These are phyloP conservation scores for Cucurbita ficifolia DNA, from an alignment of 306 rosid genomes.

Conservation along the genomic window DNA sequence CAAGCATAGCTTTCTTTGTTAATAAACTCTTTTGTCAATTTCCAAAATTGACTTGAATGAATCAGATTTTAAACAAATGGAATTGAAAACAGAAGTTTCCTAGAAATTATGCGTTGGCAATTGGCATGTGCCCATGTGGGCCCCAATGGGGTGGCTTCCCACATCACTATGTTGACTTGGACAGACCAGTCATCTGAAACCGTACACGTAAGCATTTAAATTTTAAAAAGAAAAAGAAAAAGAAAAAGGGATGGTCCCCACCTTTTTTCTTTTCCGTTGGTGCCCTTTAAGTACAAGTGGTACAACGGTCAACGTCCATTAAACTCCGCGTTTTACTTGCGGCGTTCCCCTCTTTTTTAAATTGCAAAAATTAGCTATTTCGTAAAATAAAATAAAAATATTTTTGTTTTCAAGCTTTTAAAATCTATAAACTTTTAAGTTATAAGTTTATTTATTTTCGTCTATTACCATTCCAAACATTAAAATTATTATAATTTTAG, in stretches of 20 bases:
- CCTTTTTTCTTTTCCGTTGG: neutral
- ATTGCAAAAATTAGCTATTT: no score
- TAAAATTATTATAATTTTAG: no score
- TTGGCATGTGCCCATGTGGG: neutral
- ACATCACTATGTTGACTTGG: conserved; percentile 6
- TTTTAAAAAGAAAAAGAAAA: neutral
- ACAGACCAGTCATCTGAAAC: neutral
- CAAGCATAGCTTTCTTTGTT: neutral
- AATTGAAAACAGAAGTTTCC: neutral
- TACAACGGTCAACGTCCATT: conserved; percentile 5
- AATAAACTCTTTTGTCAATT: neutral
- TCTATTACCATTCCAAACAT: no score
- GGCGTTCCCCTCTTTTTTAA: neutral
- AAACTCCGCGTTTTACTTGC: conserved; percentile 1
- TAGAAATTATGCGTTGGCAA: neutral
- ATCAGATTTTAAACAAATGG: neutral
- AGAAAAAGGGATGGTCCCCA: neutral
- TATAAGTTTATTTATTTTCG: no score
- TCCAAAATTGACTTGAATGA: neutral
- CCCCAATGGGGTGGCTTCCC: neutral
- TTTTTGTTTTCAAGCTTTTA: no score
- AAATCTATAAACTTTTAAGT: no score
- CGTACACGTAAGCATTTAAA: neutral
- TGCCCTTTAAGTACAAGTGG: neutral
- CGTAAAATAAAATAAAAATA: no score